A percentile compares a stretch with the other conserved stretches of the same genome.
phyloP scores from a whole-genome alignment of 2,329 filamentous ascomycete species.

The Bisporella sp. region DNA sequence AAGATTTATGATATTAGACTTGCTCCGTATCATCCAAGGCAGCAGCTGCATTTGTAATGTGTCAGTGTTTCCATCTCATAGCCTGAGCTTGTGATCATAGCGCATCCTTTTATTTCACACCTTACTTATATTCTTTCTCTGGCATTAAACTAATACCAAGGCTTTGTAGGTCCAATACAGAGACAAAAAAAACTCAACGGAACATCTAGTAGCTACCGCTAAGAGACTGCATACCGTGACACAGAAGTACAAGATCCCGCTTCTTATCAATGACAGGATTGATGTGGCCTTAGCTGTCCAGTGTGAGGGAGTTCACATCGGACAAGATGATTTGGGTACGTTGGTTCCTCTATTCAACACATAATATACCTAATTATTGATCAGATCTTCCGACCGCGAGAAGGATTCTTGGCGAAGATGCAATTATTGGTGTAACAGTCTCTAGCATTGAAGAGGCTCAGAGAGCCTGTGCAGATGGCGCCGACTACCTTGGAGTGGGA shows the following conservation, averaged over 20 bases:
- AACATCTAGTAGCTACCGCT: slow-evolving; percentile 60
- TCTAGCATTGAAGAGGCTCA: slow-evolving; percentile 67
- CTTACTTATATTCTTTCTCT: no score
- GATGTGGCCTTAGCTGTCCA: slow-evolving; percentile 81
- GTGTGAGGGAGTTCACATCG: slow-evolving; percentile 89
- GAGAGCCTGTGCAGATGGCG: slow-evolving; percentile 65
- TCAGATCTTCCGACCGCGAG: slow-evolving; percentile 59
- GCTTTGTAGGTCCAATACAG: not conserved
- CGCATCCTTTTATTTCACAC: no score
- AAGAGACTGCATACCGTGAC: slow-evolving; percentile 66
- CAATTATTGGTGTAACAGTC: slow-evolving; percentile 87
- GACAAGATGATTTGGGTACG: slow-evolving; percentile 85
- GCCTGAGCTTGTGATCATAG: no score
- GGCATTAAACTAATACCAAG: no score
- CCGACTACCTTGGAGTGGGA: slow-evolving; percentile 86
- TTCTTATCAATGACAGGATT: slow-evolving; percentile 89
- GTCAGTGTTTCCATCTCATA: no score
- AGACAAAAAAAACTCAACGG: not conserved
- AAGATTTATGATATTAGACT: no score
- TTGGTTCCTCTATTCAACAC: slow-evolving; percentile 7
- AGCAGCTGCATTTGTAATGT: no score
- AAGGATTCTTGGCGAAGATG: slow-evolving; percentile 62
- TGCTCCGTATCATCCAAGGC: no score
- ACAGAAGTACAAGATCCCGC: slow-evolving; percentile 59
- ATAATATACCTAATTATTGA: slow-evolving; percentile 7